Evolutionary conservation across 106 monocot species (phyloP).

Genomic region (Dactylorhiza incarnata): DNA sequence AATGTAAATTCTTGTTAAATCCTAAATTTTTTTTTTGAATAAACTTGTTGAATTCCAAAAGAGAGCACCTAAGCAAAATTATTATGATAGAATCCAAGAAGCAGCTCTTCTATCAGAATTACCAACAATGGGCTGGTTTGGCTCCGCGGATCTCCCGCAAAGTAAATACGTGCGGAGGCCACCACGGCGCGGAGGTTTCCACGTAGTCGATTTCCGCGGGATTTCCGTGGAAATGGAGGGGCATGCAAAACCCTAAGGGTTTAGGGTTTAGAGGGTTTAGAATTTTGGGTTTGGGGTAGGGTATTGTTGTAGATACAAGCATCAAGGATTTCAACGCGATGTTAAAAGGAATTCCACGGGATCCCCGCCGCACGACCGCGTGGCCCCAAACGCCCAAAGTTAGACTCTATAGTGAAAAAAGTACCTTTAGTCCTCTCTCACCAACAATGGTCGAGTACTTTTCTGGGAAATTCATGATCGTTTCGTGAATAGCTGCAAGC

Average conservation of each 20-base stretch:
- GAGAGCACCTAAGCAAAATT: not conserved
- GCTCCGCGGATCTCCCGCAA: no score
- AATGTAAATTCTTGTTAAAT: not conserved
- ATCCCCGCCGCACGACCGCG: no score
- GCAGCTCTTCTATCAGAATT: not conserved
- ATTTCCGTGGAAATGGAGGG: no score
- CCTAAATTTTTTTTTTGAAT: not conserved
- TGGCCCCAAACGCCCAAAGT: not conserved
- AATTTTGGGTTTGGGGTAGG: no score
- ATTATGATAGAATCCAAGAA: not conserved
- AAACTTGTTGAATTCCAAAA: not conserved
- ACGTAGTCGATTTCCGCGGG: no score
- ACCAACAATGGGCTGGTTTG: not conserved
- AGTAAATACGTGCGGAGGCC: no score
- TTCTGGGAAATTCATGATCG: conserved; percentile 91
- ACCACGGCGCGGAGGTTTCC: no score
- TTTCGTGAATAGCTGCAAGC: conserved; percentile 85
- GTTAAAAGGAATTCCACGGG: no score
- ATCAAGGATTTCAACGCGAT: no score
- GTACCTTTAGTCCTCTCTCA: conserved; percentile 93
- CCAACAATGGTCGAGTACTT: conserved; percentile 91
- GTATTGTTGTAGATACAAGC: no score
- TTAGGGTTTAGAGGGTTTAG: no score
- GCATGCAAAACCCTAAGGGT: no score
- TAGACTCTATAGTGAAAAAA: not conserved